phyloP scores from a whole-genome alignment of 2,329 filamentous ascomycete genomes.

The Colletotrichum costaricense region DNA sequence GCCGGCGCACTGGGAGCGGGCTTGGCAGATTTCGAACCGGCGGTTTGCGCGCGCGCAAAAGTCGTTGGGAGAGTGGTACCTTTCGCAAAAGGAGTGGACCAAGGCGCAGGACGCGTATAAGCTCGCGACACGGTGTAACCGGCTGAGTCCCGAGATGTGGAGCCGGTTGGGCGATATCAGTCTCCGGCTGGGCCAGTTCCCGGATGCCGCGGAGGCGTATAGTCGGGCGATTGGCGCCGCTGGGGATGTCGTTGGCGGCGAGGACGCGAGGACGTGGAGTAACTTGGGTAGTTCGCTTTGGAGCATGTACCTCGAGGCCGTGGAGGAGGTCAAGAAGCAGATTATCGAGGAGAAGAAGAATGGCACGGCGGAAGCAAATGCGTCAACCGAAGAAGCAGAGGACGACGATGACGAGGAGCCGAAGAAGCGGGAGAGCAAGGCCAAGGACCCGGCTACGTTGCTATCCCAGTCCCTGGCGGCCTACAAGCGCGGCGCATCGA shows the following conservation, averaged over 20 bases:
- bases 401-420: constrained; percentile 26
- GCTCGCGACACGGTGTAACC: constrained; percentile 81
- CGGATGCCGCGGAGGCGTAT: constrained; percentile 86
- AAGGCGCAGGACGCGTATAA: constrained; percentile 82
- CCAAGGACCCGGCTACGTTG: constrained; percentile 67
- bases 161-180: constrained; percentile 90
- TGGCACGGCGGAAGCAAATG: constrained; percentile 29
- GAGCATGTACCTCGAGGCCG: constrained; percentile 70
- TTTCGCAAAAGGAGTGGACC: constrained; percentile 72
- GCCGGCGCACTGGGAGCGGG: constrained; percentile 80
- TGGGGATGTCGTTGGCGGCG: constrained; percentile 75
- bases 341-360: constrained; percentile 28
- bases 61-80: constrained; percentile 83
- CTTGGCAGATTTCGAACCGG: constrained; percentile 86
- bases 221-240: constrained; percentile 78
- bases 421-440: constrained; percentile 20
- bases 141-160: constrained; percentile 87
- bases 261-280: constrained; percentile 93
- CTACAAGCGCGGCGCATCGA: constrained; percentile 85
- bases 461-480: constrained; percentile 83
- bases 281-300: constrained; percentile 90
- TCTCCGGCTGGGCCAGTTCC: constrained; percentile 80
- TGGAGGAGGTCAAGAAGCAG: constrained; percentile 48
- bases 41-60: constrained; percentile 90
- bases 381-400: constrained; percentile 36